Conservation (phyloP, 2,329 filamentous ascomycete genomes). For the Cytospora chrysosperma region DNA sequence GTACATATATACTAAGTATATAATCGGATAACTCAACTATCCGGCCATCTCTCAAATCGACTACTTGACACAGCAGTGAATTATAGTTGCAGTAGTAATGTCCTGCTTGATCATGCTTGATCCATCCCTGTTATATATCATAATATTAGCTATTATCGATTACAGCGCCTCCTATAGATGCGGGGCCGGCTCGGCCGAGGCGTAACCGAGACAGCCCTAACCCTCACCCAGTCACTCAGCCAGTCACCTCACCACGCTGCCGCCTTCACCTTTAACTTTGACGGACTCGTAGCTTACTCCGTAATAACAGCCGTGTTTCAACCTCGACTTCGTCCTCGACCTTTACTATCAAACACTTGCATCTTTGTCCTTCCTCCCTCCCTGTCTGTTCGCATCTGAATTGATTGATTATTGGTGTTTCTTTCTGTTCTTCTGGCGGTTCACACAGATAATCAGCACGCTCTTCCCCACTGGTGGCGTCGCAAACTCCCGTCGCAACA, state of each 20-base stretch:
- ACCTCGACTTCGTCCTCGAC: neutral
- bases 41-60: no score
- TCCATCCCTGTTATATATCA: no score
- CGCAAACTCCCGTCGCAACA: neutral
- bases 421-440: neutral
- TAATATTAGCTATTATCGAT: no score
- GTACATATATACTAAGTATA: no score
- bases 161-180: neutral
- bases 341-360: neutral
- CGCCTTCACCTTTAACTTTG: neutral
- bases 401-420: neutral
- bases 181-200: neutral
- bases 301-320: neutral
- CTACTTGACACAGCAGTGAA: no score
- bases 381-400: no score
- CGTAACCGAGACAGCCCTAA: neutral
- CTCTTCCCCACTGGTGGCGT: neutral
- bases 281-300: neutral
- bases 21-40: no score
- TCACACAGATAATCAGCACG: neutral
- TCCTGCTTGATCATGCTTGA: no score
- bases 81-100: no score
- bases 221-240: neutral
- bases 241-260: neutral
- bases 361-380: no score